Percentiles rank a stretch among this genome's conserved stretches.
Evolutionary conservation across 2,329 filamentous ascomycete genomes (phyloP).

Genomic region (Amauroascus niger): DNA sequence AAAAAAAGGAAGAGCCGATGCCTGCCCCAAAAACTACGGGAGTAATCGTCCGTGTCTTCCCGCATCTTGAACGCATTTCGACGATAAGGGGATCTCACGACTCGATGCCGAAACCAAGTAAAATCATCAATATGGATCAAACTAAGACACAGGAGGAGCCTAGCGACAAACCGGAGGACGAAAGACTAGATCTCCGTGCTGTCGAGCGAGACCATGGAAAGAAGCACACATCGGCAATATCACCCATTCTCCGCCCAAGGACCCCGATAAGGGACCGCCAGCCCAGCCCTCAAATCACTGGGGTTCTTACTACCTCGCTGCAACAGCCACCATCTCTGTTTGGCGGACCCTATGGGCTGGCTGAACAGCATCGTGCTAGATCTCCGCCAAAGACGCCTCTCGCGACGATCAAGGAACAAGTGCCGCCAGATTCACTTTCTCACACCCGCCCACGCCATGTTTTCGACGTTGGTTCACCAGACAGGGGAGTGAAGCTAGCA

Average conservation of each 20-base stretch:
- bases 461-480: constrained; percentile 36
- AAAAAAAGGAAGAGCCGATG: constrained; percentile 11
- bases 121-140: not conserved
- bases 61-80: constrained; percentile 27
- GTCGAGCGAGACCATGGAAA: not conserved
- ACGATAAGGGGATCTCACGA: constrained; percentile 18
- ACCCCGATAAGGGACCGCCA: not conserved
- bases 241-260: not conserved
- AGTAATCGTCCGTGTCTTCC: constrained; percentile 30
- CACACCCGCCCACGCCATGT: constrained; percentile 36
- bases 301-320: not conserved
- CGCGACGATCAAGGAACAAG: constrained; percentile 45
- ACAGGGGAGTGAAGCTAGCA: constrained; percentile 35
- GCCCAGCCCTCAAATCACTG: not conserved
- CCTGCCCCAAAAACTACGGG: constrained; percentile 11
- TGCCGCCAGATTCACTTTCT: constrained; percentile 35
- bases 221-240: not conserved
- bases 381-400: constrained; percentile 38
- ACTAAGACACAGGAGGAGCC: not conserved
- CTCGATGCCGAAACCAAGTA: not conserved
- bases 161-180: not conserved
- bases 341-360: constrained; percentile 25
- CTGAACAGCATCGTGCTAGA: constrained; percentile 18
- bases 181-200: not conserved
- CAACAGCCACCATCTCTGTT: constrained; percentile 27